Base-by-base conservation (phyloP, 352 stramenopile species). In the Pythium vanterpoolii region DNA sequence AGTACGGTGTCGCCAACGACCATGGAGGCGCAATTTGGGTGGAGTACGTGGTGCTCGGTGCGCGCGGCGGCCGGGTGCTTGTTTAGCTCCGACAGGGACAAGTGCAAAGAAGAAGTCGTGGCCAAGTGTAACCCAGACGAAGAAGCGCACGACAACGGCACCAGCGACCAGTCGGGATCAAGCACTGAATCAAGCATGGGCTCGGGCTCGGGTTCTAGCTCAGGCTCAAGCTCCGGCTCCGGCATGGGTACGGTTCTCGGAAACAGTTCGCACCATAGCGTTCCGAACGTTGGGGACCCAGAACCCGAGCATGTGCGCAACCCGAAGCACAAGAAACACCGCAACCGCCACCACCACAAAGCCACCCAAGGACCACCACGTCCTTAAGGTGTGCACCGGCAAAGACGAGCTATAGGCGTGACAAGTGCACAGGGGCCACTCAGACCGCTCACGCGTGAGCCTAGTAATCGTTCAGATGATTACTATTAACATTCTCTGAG, bases 71-170 rank as follows among this genome's bases (percentile, higher is more conserved):
- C 54, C 4, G 53, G 47, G 18, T 77, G 70, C 38, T 11, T 73
- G 18, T 73, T 74, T 46, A 73, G 60, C 24, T 57, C 45, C 5
- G 56, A 77, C 48, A 66, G 57, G 26, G 62, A 64, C 9, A 54
- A 58, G 39, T 77, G 69, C 46, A 66, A 70, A 43, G 44, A 72
- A 39, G 54, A 74, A n/a, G 51, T 73, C 46, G 43, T 43, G 28
- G 44, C 47, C 2, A 53, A 55, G 45, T 66, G 60, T 24, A 50
- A 68, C 28, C 43, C 56, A 0, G 47, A 64, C 11, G 30, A 45
- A 3, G 38, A 47, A 5, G 19, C 28, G 1, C 3, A 31, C 1
- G 31, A 45, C 40, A 36, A 28, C 27, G 23, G 33, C 60, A 19
- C 44, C 31, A 54, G 13, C 40, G 39, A 24, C 14, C 18, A 39